These are phyloP conservation scores for Stachybotrys chlorohalonatus DNA, from an alignment of 2,329 filamentous ascomycete species.

Conservation along the genomic window DNA sequence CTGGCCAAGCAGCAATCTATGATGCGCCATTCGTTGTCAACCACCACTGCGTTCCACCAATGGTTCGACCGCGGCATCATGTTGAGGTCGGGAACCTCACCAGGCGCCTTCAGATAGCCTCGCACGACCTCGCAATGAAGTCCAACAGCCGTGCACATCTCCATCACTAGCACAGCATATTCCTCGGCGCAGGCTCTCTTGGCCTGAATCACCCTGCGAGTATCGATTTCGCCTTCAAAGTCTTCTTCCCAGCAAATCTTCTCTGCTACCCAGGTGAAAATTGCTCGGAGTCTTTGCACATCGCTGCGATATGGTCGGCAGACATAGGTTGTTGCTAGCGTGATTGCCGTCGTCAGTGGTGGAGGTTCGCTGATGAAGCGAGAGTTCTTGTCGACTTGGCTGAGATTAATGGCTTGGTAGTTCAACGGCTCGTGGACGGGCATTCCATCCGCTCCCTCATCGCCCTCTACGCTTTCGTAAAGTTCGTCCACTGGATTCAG, in stretches of 20 bases:
- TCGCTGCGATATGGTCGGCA: slow-evolving; percentile 92
- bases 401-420: slow-evolving; percentile 70
- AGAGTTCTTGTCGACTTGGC: slow-evolving; percentile 89
- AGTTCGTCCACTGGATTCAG: slow-evolving; percentile 86
- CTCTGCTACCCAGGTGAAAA: slow-evolving; percentile 97
- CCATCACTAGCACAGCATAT: slow-evolving; percentile 76
- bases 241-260: slow-evolving; percentile 94
- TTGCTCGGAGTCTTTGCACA: slow-evolving; percentile 83
- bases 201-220: slow-evolving; percentile 72
- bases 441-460: slow-evolving; percentile 78
- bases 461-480: slow-evolving; percentile 75
- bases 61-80: slow-evolving; percentile 85
- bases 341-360: slow-evolving; percentile 69
- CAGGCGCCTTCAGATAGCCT: slow-evolving; percentile 85
- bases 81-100: slow-evolving; percentile 72
- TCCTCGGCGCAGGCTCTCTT: slow-evolving; percentile 83
- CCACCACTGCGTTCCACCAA: slow-evolving; percentile 92
- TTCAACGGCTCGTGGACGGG: slow-evolving; percentile 76
- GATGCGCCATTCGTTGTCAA: slow-evolving; percentile 93
- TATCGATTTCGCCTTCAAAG: slow-evolving; percentile 76
- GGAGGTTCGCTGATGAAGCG: slow-evolving; percentile 81
- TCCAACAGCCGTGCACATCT: slow-evolving; percentile 89
- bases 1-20: slow-evolving; percentile 91
- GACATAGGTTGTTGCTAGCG: slow-evolving; percentile 81
- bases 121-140: slow-evolving; percentile 79